Base-by-base conservation (phyloP, 2,329 filamentous ascomycete species). In the Blastomyces percursus region DNA sequence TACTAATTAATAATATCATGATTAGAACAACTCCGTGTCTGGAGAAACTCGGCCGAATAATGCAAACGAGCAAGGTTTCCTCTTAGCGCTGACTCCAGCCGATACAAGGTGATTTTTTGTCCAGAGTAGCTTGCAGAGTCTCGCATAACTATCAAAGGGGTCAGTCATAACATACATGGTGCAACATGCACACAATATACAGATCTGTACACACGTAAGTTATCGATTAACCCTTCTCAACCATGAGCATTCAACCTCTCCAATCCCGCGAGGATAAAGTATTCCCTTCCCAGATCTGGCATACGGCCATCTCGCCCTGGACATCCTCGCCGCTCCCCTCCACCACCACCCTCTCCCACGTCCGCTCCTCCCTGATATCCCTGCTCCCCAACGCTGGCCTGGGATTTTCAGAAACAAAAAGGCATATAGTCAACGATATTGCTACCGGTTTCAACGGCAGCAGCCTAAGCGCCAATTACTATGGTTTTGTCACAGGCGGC, bases 401-500 rank as follows among this genome's bases (percentile, higher is more conserved):
- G 12, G 72, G 71, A 1, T 71, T 75, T 19, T 69, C 72, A 44
- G 62, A 65, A 11, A 67, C 71, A n/a, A 72, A 71, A 60, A 64
- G 67, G 19, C 77, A 80, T 63, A 69, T 80, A n/a, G 30, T 76
- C 3, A 63, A 74, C 24, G 73, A 77, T 46, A 72, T 80, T 54
- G 71, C 77, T 6, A 77, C 78, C 0, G 88, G 82, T 0, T 81
- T 94, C 64, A 91, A 87, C 68, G 82, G 80, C 19, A 83, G 85
- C 69, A 86, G 84, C 67, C 80, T 82, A 51, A 85, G 82, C 52
- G 75, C 84, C 12, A 84, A 85, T 61, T 96, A 95, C 79, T 95
- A 90, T 73, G 92, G 91, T 64, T 96, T 96, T 72, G 88, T 96
- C 6, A 96, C 87, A 0, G 93, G 93, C 54, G 89, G 90, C 16